Conservation (phyloP, 2,329 filamentous ascomycete species). For the Penicillium sp. region DNA sequence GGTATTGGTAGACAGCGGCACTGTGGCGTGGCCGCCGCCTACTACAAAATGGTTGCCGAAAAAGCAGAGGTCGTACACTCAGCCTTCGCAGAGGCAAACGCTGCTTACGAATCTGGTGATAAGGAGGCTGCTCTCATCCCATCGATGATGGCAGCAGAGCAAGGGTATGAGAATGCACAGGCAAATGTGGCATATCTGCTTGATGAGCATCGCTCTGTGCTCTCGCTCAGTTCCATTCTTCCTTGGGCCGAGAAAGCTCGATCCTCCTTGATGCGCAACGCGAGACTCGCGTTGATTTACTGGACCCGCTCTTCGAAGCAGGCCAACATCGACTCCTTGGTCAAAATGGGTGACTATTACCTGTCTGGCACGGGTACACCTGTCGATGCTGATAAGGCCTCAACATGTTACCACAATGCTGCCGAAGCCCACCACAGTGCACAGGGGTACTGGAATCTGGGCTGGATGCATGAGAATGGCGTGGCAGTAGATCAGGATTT, state of each 20-base stretch:
- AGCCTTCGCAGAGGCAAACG: slow-evolving; percentile 78
- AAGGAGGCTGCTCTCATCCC: slow-evolving; percentile 74
- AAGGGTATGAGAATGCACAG: slow-evolving; percentile 85
- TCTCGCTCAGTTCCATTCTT: slow-evolving; percentile 57
- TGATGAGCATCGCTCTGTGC: slow-evolving; percentile 66
- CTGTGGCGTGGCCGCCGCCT: slow-evolving; percentile 72
- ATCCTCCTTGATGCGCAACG: slow-evolving; percentile 53
- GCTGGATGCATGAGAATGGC: slow-evolving; percentile 99
- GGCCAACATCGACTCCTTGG: slow-evolving; percentile 84
- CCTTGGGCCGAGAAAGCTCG: slow-evolving; percentile 45
- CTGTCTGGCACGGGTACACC: slow-evolving; percentile 74
- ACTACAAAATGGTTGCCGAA: slow-evolving; percentile 79
- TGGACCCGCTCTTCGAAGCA: slow-evolving; percentile 95
- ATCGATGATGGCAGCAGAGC: slow-evolving; percentile 85
- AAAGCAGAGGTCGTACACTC: slow-evolving; percentile 71
- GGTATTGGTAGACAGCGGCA: slow-evolving; percentile 77
- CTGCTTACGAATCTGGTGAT: slow-evolving; percentile 75
- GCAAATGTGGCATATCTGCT: slow-evolving; percentile 86
- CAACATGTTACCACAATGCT: slow-evolving; percentile 86
- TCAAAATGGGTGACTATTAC: slow-evolving; percentile 99
- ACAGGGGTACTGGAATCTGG: slow-evolving; percentile 93
- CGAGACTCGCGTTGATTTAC: slow-evolving; percentile 75
- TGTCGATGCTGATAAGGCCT: slow-evolving; percentile 76
- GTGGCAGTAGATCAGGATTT: slow-evolving; percentile 91
- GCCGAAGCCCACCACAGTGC: slow-evolving; percentile 89